Percentiles rank a stretch among this genome's conserved stretches.
Conservation (phyloP, 2,329 filamentous ascomycete genomes). For the Ceratocystis colombiana region DNA sequence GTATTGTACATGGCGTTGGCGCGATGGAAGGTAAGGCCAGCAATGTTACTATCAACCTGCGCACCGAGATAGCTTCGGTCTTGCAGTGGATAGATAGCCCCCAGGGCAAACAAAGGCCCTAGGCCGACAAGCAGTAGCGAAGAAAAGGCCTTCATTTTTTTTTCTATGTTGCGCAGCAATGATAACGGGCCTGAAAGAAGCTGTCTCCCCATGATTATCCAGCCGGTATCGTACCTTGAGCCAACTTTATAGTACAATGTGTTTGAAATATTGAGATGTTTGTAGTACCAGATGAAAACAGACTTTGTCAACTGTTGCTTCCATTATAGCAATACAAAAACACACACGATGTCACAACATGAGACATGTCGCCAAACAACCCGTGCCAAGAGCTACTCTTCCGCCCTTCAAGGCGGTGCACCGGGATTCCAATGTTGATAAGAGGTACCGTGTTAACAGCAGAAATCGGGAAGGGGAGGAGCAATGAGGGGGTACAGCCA, state of each 20-base stretch:
- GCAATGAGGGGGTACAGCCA: neutral
- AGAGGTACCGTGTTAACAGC: neutral
- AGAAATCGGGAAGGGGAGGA: neutral
- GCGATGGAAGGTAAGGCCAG: slow-evolving; percentile 35
- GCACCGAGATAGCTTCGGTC: slow-evolving; percentile 10
- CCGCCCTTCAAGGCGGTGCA: neutral
- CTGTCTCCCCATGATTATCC: neutral
- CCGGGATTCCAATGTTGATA: neutral
- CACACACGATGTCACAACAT: neutral
- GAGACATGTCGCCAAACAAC: slow-evolving; percentile 10
- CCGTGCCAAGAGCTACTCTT: neutral
- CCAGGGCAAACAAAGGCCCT: neutral
- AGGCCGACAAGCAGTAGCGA: slow-evolving; percentile 7
- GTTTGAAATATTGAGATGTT: neutral
- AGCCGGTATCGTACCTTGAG: neutral
- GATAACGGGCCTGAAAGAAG: neutral
- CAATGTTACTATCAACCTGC: slow-evolving; percentile 32
- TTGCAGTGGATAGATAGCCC: neutral
- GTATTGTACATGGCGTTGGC: slow-evolving; percentile 30
- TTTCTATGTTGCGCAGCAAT: neutral
- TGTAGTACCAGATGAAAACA: slow-evolving; percentile 8
- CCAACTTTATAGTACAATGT: slow-evolving; percentile 3
- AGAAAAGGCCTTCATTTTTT: neutral
- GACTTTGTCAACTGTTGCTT: slow-evolving; percentile 3
- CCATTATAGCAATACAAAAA: neutral